Evolutionary conservation across 192 early-diverging fungal genomes (phyloP).

Genomic region (Gamsiella multidivaricata): DNA sequence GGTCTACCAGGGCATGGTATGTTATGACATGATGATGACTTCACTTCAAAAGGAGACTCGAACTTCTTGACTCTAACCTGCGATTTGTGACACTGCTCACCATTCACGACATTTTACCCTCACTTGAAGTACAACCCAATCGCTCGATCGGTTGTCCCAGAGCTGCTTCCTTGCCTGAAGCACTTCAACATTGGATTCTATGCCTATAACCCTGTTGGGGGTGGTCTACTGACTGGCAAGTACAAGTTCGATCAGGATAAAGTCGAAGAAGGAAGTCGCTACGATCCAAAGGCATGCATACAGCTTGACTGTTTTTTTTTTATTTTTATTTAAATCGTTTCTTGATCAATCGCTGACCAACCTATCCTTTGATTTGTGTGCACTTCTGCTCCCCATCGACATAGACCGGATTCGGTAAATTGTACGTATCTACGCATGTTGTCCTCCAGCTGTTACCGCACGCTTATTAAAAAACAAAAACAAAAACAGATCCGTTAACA

Average conservation of each 20-base stretch:
- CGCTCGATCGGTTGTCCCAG: conserved; percentile 31
- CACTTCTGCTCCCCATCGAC: too few species aligned
- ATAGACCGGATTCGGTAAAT: too few species aligned
- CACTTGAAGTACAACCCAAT: conserved; percentile 33
- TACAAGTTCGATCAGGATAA: conserved; percentile 15
- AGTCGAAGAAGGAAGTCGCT: conserved; percentile 5
- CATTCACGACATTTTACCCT: not conserved
- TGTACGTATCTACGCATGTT: too few species aligned
- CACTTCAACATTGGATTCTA: conserved; percentile 68
- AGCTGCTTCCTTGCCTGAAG: conserved; percentile 68
- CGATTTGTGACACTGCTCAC: not conserved
- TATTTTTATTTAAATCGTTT: not conserved
- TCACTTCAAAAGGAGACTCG: too few species aligned
- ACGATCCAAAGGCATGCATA: conserved; percentile 26
- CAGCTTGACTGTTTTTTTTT: conserved; percentile 57
- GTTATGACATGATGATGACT: not conserved
- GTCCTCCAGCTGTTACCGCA: not conserved
- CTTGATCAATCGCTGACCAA: not conserved
- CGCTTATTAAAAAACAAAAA: too few species aligned
- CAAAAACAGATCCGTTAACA: too few species aligned
- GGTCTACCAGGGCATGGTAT: conserved; percentile 58
- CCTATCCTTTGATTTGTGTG: not conserved
- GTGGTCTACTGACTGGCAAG: conserved; percentile 24
- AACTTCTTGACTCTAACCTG: too few species aligned
- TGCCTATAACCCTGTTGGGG: conserved; percentile 66